These are phyloP conservation scores for Cutaneotrichosporon cutaneum DNA, from an alignment of 1,284 basidiomycete genomes.

Conservation along the genomic window DNA sequence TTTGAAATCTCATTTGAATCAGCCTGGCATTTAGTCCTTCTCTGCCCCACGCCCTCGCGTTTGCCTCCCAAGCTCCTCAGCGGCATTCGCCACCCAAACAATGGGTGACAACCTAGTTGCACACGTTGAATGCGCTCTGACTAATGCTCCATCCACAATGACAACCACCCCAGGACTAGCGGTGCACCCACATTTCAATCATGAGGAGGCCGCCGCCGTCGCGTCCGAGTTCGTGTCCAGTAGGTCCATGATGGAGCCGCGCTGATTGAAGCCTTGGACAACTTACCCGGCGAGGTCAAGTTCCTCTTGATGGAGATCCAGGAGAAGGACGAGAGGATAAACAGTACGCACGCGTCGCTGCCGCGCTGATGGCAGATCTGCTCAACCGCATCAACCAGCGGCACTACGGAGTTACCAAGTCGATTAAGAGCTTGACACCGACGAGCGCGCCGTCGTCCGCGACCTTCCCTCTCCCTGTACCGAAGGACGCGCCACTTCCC, in stretches of 20 bases:
- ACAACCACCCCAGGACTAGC: slow-evolving; percentile 22
- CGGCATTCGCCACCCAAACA: slow-evolving; percentile 6
- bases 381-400: slow-evolving; percentile 42
- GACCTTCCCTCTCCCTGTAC: slow-evolving; percentile 37
- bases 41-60: background rate
- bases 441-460: slow-evolving; percentile 21
- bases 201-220: slow-evolving; percentile 68
- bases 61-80: too few species aligned
- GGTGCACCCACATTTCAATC: slow-evolving; percentile 46
- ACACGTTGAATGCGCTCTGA: slow-evolving; percentile 8
- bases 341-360: slow-evolving; percentile 27
- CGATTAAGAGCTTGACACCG: slow-evolving; percentile 25
- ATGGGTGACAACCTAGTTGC: background rate
- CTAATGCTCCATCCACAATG: slow-evolving; percentile 4
- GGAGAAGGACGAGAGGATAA: slow-evolving; percentile 54
- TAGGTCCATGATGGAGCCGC: slow-evolving; percentile 49
- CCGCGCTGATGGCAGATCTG: slow-evolving; percentile 27
- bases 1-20: background rate
- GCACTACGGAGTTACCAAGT: slow-evolving; percentile 45
- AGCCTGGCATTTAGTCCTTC: background rate
- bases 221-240: slow-evolving; percentile 69
- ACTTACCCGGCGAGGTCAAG: slow-evolving; percentile 69
- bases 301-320: slow-evolving; percentile 68
- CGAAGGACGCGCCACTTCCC: slow-evolving; percentile 34
- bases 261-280: slow-evolving; percentile 63